Evolutionary conservation across 2,329 filamentous ascomycete species (phyloP), one percentile per base, ranked within the genome.

Genomic region (Calonectria pauciramosa): DNA sequence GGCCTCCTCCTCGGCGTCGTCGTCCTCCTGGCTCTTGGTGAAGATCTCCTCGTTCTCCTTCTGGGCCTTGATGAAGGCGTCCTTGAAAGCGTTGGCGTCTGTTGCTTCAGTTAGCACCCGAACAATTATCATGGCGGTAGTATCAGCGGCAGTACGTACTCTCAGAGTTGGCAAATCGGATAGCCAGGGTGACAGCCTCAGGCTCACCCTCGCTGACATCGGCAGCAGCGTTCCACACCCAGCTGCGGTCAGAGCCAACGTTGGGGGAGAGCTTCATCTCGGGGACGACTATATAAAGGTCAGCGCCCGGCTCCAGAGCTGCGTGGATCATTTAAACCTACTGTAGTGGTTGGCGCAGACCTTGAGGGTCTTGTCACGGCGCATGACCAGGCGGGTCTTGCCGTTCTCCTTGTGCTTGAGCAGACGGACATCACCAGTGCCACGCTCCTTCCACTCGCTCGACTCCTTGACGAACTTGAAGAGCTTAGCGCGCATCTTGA

Each of bases 301-400:
- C 38, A 77, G 60, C 44, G 32, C 20, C 2, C 36, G n/a, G 23
- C 9, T 44, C 34, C 30, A 44, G 26, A 26, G n/a, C 36, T 13
- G 9, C 14, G 14, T 36, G 20, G 6, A n/a, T 28, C 13, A 14
- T 32, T 3, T 18, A 11, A 30, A 89, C 94, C 83, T 93, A 98
- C 96, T 94, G 89, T 99, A 99, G 91, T 99, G 97, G 91, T 99
- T 99, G 85, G 97, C 97, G 93, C 97, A 99, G 88, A 99, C 97
- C 92, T 99, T 99, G 89, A 99, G 93, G 76, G 97, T 99, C 95
- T 99, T 99, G 91, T 99, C 97, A 86, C 97, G 93, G 86, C 97
- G 94, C 97, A 99, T 99, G 82, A 99, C 97, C 82, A 99, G 90
- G 82, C 97, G 93, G 74, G 96, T 98, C 94, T 99, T 99, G 88